A percentile compares a stretch with the other conserved stretches of the same genome.
phyloP scores from a whole-genome alignment of 148 eudicot genomes.

The Rhododendron henanense region DNA sequence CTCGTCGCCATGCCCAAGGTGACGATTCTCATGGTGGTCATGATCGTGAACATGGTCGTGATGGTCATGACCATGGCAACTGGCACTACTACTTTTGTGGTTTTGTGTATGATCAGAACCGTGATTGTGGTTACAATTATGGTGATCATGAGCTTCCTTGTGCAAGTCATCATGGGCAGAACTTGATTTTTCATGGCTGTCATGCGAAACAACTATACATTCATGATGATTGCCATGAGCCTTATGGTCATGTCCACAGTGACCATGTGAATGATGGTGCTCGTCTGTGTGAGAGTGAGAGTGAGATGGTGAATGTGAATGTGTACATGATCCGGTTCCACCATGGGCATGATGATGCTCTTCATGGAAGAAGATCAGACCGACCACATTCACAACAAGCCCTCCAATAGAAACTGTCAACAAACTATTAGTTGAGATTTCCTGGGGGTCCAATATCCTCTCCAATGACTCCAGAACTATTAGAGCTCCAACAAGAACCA shows the following conservation, averaged over 20 bases:
- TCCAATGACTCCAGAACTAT: constrained; percentile 89
- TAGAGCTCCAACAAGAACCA: constrained; percentile 91
- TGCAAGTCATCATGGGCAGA: constrained; percentile 5
- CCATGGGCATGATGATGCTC: constrained; percentile 99
- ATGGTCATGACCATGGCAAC: constrained; percentile 14
- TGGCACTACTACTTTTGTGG: background rate
- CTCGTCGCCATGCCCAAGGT: constrained; percentile 14
- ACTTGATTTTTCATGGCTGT: constrained; percentile 13
- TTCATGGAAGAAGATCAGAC: constrained; percentile 90
- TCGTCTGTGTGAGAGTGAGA: constrained; percentile 10
- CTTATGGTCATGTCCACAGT: constrained; percentile 29
- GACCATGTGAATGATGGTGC: constrained; percentile 13
- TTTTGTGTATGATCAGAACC: constrained; percentile 8
- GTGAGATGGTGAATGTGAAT: constrained; percentile 41
- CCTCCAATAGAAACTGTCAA: constrained; percentile 88
- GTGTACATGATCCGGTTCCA: constrained; percentile 66
- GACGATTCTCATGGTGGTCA: constrained; percentile 22
- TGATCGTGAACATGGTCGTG: background rate
- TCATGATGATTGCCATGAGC: constrained; percentile 23
- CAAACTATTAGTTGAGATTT: constrained; percentile 81
- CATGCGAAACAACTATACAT: constrained; percentile 22
- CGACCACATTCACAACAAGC: constrained; percentile 78
- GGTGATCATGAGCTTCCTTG: constrained; percentile 14
- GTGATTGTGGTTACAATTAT: constrained; percentile 24
- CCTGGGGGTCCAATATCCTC: constrained; percentile 95